Base-by-base conservation (phyloP, 78 protist species). In the Pigoraptor vietnamica region DNA sequence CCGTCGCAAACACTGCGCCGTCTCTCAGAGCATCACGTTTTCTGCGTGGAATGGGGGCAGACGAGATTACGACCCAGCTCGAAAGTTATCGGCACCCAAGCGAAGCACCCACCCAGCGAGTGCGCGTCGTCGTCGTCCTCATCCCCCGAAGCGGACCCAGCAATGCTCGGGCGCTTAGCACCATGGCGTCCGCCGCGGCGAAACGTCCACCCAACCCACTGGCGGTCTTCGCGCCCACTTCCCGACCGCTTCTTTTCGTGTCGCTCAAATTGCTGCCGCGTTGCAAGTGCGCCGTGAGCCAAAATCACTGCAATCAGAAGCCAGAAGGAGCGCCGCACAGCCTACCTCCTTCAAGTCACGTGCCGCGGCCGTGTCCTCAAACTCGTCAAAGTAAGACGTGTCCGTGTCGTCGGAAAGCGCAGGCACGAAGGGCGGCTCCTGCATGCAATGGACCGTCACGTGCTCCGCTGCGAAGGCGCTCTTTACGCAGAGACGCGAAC, bases 381-480 rank as follows among this genome's bases (percentile, higher is more conserved):
- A 91, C 36, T 86, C 90, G 39, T 91, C 93, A 91, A 91, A 91
- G 67, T 91, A 91, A 1, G n/a, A 37, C 39, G 48, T 37, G 83
- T 91, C 93, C n/a, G 24, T 9, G 32, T 91, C 90, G 84, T 39
- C 88, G 24, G 37, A 9, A 0, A 91, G 38, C 24, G 86, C 93
- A 1, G 93, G 93, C 21, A 86, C 38, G 19, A 83, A 91, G 25
- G 93, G 93, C 1, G 93, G 93, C 33, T 79, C 37, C 90, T 89
- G 82, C 2, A 14, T 37, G 14, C 37, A 86, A 48, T 48, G 29
- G 67, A 21, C 67, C 6, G 67, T 48, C 67, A 48, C 67, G 14
- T 48, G 6, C 67, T 6, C 67, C 6, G 67, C 14, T 14, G 67
- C 14, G n/a, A n/a, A n/a, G n/a, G n/a, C n/a, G n/a, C n/a, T n/a